These are phyloP conservation scores for Calycina herbarum DNA, from an alignment of 2,329 filamentous ascomycete genomes.

Conservation along the genomic window DNA sequence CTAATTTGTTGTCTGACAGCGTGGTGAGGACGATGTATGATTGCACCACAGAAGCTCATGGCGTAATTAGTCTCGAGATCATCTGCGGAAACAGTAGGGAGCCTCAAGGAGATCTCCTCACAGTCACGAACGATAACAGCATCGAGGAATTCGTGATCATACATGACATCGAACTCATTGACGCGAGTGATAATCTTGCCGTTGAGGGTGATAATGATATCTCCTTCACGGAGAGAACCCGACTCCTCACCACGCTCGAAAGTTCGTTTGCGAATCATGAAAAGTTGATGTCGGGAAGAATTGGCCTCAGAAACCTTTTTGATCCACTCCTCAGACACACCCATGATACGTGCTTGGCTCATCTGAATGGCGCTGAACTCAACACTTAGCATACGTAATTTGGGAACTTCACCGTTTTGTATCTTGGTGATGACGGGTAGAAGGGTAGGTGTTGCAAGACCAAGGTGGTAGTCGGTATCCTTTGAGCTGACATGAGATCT, in stretches of 20 bases:
- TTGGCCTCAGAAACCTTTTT: slow-evolving; percentile 85
- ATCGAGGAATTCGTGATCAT: slow-evolving; percentile 79
- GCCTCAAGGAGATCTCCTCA: slow-evolving; percentile 71
- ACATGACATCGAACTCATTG: slow-evolving; percentile 94
- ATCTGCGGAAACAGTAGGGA: slow-evolving; percentile 83
- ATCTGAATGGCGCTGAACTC: slow-evolving; percentile 96
- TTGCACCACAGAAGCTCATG: slow-evolving; percentile 91
- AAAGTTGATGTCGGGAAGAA: slow-evolving; percentile 89
- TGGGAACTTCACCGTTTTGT: slow-evolving; percentile 74
- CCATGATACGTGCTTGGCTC: slow-evolving; percentile 96
- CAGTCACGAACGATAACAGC: slow-evolving; percentile 86
- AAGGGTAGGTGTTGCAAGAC: slow-evolving; percentile 83
- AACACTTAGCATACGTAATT: slow-evolving; percentile 86
- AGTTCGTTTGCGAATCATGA: slow-evolving; percentile 93
- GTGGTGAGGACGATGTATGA: slow-evolving; percentile 90
- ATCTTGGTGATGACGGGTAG: slow-evolving; percentile 88
- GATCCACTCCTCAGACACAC: slow-evolving; percentile 94
- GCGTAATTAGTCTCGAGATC: slow-evolving; percentile 91
- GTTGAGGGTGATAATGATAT: slow-evolving; percentile 89
- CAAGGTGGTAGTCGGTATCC: slow-evolving; percentile 95
- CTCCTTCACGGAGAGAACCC: slow-evolving; percentile 79
- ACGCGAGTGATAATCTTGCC: slow-evolving; percentile 90
- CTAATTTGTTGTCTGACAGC: slow-evolving; percentile 96
- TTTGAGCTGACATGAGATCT: slow-evolving; percentile 74
- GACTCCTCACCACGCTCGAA: slow-evolving; percentile 63